These are phyloP conservation scores for Pleurotus eryngii DNA, from an alignment of 768 basidiomycete species.

Conservation along the genomic window DNA sequence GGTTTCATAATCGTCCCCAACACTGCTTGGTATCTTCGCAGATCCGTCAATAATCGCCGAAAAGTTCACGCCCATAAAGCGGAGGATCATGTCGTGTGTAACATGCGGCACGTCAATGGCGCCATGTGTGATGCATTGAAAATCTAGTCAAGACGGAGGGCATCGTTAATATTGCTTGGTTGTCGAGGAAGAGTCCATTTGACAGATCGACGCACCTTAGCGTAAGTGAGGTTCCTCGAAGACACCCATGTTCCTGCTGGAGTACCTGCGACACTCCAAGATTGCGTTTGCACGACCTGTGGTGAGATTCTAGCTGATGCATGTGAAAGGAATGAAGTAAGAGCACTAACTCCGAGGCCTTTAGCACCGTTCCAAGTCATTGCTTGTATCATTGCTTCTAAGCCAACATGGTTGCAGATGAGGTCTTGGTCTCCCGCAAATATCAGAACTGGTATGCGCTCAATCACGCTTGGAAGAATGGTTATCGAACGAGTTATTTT, in stretches of 20 bases:
- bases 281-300: conserved; percentile 65
- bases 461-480: conserved; percentile 75
- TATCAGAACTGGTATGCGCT: conserved; percentile 79
- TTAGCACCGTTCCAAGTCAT: conserved; percentile 84
- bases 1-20: conserved; percentile 74
- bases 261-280: conserved; percentile 71
- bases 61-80: conserved; percentile 94
- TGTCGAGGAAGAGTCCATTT: not conserved
- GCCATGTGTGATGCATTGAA: conserved; percentile 97
- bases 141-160: conserved; percentile 44
- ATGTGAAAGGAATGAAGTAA: conserved; percentile 5
- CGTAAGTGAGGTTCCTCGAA: conserved; percentile 89
- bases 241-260: conserved; percentile 90
- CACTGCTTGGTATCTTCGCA: conserved; percentile 73
- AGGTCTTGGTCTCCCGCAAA: conserved; percentile 96
- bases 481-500: conserved; percentile 68
- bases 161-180: not conserved
- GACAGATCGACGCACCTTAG: conserved; percentile 55
- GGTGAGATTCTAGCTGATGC: conserved; percentile 5
- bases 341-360: conserved; percentile 72
- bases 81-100: conserved; percentile 96
- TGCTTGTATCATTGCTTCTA: conserved; percentile 79
- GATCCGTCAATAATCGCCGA: conserved; percentile 75
- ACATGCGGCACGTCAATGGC: conserved; percentile 82
- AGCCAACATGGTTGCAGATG: conserved; percentile 94